Evolutionary conservation across 2,329 filamentous ascomycete genomes (phyloP), one percentile per base, ranked within the genome.

Genomic region (Bimuria novae-zelandiae): DNA sequence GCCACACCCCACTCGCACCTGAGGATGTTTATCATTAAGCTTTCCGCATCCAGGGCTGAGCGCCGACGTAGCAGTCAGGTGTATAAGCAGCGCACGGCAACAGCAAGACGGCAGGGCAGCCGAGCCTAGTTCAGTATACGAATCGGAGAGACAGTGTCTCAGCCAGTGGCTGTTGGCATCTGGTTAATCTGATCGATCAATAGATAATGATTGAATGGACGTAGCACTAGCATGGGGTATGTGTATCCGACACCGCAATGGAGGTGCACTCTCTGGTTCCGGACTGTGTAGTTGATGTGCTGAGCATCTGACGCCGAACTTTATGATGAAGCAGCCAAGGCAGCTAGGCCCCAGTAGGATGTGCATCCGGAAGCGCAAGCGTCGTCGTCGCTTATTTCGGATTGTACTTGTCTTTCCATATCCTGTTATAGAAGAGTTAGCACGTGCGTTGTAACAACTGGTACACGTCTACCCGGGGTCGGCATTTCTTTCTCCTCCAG

Each of bases 351-450:
- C 33, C 14, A 4, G 33, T 16, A 7, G 12, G 14, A 16, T 3
- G 16, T 23, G 39, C 25, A 27, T 30, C 14, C 19, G 36, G 8
- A 40, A 19, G 39, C 10, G 17, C 19, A 32, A 33, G 3, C 37
- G 22, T 29, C 11, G 14, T 10, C 16, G 27, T 17, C 16, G n/a
- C n/a, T 59, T 69, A 79, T 68, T 80, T 80, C 17, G 80, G 79
- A 58, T 80, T 83, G 77, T 97, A 97, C 77, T 97, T 97, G 58
- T 96, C 92, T 75, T 97, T 97, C 91, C 93, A 97, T 70, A 97
- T 97, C 92, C 91, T 96, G 70, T 64, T 39, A 43, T 41, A 35
- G 49, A 23, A 56, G n/a, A 46, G 65, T 71, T 47, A 71, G 69
- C 69, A 67, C 65, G 64, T 69, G 66, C 50, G 16, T 41, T 21